A percentile compares a stretch with the other conserved stretches of the same genome.
phyloP scores from a whole-genome alignment of 768 basidiomycete genomes.

The Lactarius trivialis region DNA sequence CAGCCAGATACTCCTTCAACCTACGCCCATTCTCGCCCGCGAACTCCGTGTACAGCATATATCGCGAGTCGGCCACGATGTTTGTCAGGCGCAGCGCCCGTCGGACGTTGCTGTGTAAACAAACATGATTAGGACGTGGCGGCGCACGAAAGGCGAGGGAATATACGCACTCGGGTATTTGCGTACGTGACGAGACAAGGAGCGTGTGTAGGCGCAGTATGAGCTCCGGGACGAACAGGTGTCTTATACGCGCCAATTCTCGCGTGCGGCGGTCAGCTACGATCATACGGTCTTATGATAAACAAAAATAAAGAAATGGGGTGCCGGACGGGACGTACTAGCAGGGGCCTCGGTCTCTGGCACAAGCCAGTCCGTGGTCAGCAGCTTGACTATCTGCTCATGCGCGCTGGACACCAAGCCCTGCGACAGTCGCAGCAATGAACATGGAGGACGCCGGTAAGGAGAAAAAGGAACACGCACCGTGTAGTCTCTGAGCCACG shows the following conservation, averaged over 20 bases:
- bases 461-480: slow-evolving; percentile 30
- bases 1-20: slow-evolving; percentile 67
- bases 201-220: slow-evolving; percentile 77
- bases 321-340: not conserved
- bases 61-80: slow-evolving; percentile 80
- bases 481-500: slow-evolving; percentile 62
- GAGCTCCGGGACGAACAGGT: slow-evolving; percentile 85
- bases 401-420: slow-evolving; percentile 55
- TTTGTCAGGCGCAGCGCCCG: slow-evolving; percentile 72
- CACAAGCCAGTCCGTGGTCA: slow-evolving; percentile 75
- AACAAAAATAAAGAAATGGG: not conserved
- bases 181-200: slow-evolving; percentile 54
- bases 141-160: not conserved
- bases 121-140: not conserved
- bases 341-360: slow-evolving; percentile 38
- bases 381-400: slow-evolving; percentile 59
- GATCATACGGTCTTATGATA: slow-evolving; percentile 2
- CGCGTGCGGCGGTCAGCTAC: slow-evolving; percentile 47
- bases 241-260: slow-evolving; percentile 76
- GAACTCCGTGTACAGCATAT: slow-evolving; percentile 69
- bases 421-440: slow-evolving; percentile 29
- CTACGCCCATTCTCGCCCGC: slow-evolving; percentile 51
- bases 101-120: slow-evolving; percentile 57
- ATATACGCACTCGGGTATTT: slow-evolving; percentile 57
- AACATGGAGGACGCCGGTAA: not conserved